phyloP scores from a whole-genome alignment of 192 early-diverging fungal species.

The Spizellomyces sp. region DNA sequence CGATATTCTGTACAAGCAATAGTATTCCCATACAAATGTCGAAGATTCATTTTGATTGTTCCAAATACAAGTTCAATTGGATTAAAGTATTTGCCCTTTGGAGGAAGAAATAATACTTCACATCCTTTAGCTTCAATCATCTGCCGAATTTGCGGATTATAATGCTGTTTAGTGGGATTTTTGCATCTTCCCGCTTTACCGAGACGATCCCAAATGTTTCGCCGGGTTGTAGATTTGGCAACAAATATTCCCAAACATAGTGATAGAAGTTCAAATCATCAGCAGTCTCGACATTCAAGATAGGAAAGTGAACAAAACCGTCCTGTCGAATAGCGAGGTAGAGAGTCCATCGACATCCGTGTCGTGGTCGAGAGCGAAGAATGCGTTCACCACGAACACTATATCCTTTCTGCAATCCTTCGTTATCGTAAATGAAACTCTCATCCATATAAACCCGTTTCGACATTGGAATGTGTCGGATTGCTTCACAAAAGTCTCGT shows the following conservation, averaged over 20 bases:
- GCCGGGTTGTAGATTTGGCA: slow-evolving; percentile 3
- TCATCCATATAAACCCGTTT: not conserved
- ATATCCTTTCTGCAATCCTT: too few species aligned
- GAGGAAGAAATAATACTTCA: slow-evolving; percentile 1
- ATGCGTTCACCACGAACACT: too few species aligned
- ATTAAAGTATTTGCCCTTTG: not conserved
- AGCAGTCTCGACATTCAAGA: not conserved
- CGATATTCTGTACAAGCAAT: not conserved
- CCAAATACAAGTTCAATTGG: slow-evolving; percentile 8
- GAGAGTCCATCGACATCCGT: not conserved
- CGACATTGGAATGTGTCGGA: slow-evolving; percentile 1
- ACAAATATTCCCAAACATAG: slow-evolving; percentile 1
- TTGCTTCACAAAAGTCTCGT: not conserved
- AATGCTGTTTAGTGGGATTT: slow-evolving; percentile 2
- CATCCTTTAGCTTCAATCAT: not conserved
- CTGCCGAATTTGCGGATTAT: not conserved
- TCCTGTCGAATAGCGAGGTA: not conserved
- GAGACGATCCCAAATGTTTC: slow-evolving; percentile 10
- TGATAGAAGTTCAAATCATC: slow-evolving; percentile 3
- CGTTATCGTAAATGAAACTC: slow-evolving; percentile 2
- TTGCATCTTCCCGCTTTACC: not conserved
- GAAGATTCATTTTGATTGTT: not conserved
- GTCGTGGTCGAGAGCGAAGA: not conserved
- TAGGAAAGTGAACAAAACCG: not conserved
- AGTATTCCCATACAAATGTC: not conserved